Evolutionary conservation across 2,329 filamentous ascomycete genomes (phyloP).

Genomic region (Cordyceps cicadae): DNA sequence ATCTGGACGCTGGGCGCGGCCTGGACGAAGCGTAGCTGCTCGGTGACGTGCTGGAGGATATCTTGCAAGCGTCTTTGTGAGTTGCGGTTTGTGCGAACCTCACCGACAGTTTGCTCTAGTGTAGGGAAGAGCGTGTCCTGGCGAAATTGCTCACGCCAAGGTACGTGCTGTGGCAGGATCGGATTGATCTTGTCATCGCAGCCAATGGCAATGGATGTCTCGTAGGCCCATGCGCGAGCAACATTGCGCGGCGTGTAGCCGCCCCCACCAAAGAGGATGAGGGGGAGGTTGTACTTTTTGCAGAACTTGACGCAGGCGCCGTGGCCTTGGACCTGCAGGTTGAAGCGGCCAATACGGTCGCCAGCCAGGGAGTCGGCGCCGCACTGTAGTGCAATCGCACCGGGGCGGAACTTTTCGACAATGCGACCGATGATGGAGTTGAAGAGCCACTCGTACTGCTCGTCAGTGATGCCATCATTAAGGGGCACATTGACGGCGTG

Average conservation of each 20-base stretch:
- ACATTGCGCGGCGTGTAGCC: slow-evolving; percentile 97
- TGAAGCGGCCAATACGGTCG: slow-evolving; percentile 90
- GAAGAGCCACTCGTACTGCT: slow-evolving; percentile 81
- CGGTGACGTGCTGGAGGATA: slow-evolving; percentile 68
- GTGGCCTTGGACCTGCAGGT: slow-evolving; percentile 90
- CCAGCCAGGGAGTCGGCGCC: slow-evolving; percentile 91
- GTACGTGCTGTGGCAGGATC: slow-evolving; percentile 69
- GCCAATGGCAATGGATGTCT: slow-evolving; percentile 83
- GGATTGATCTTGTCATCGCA: slow-evolving; percentile 61
- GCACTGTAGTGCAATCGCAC: slow-evolving; percentile 88
- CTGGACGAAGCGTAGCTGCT: slow-evolving; percentile 80
- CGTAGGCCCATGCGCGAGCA: slow-evolving; percentile 91
- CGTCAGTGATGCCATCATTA: slow-evolving; percentile 83
- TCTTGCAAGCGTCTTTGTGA: slow-evolving; percentile 65
- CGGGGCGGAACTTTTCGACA: slow-evolving; percentile 76
- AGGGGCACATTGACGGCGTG: slow-evolving; percentile 87
- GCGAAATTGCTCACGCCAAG: slow-evolving; percentile 82
- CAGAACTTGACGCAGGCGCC: slow-evolving; percentile 85
- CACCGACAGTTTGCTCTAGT: slow-evolving; percentile 61
- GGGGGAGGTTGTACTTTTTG: slow-evolving; percentile 69
- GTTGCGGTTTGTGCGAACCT: slow-evolving; percentile 70
- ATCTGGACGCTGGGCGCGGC: slow-evolving; percentile 83
- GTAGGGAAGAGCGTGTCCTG: slow-evolving; percentile 83
- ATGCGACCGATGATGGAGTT: slow-evolving; percentile 70
- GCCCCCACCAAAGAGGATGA: slow-evolving; percentile 87